These are phyloP conservation scores for Hippophae gyantsensis DNA, from an alignment of 306 rosid genomes.

Conservation along the genomic window DNA sequence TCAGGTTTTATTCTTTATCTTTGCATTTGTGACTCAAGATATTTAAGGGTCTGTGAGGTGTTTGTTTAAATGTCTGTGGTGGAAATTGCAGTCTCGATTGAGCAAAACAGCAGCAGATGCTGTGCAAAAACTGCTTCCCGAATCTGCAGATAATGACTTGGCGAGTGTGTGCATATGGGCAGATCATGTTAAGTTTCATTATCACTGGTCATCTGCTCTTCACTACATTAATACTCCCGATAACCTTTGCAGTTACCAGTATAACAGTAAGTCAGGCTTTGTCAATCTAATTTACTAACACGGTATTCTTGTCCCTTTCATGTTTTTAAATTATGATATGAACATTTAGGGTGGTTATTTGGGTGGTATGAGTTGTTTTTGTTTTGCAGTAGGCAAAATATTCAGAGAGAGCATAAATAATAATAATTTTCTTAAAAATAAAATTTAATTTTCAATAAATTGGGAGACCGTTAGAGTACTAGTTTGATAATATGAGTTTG, in stretches of 20 bases:
- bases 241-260: slow-evolving; percentile 38
- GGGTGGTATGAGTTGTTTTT: too few relatives aligned
- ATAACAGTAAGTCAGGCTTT: slow-evolving; percentile 27
- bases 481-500: too few relatives aligned
- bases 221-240: slow-evolving; percentile 77
- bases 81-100: slow-evolving; percentile 36
- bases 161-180: slow-evolving; percentile 68
- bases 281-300: not conserved
- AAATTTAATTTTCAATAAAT: too few relatives aligned
- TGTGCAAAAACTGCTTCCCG: slow-evolving; percentile 55
- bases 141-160: slow-evolving; percentile 40
- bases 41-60: not conserved
- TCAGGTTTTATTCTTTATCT: slow-evolving; percentile 30
- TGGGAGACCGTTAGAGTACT: too few relatives aligned
- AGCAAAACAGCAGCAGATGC: slow-evolving; percentile 43
- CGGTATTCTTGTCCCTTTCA: not conserved
- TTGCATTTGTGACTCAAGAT: not conserved
- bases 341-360: too few relatives aligned
- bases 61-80: not conserved
- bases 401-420: too few relatives aligned
- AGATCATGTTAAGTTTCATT: slow-evolving; percentile 39
- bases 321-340: too few relatives aligned
- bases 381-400: too few relatives aligned
- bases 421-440: too few relatives aligned
- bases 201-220: slow-evolving; percentile 69